Evolutionary conservation across 495 filamentous ascomycete genomes (phyloP).

Genomic region (Penicillium verhagenii): DNA sequence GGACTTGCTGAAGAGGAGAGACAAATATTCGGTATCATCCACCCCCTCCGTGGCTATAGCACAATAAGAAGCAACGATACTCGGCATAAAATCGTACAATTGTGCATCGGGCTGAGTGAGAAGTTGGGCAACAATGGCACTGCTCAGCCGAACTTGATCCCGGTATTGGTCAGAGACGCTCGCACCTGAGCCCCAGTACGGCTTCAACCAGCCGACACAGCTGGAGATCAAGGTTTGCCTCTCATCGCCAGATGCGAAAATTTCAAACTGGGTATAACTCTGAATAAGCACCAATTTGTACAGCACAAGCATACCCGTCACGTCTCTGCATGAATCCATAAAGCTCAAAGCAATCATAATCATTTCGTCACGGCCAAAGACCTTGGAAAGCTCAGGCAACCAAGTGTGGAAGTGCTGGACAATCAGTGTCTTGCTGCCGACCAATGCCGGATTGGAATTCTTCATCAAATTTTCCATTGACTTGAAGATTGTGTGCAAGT

Average conservation of each 20-base stretch:
- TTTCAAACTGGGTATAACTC: constrained; percentile 74
- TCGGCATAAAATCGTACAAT: constrained; percentile 83
- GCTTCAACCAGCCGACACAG: constrained; percentile 86
- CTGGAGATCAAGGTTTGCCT: constrained; percentile 71
- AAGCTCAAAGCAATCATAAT: constrained; percentile 89
- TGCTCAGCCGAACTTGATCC: constrained; percentile 89
- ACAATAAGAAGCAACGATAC: constrained; percentile 86
- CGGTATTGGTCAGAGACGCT: constrained; percentile 81
- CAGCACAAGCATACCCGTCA: constrained; percentile 90
- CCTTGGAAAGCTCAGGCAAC: constrained; percentile 80
- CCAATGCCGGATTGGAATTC: constrained; percentile 75
- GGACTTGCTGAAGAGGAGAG: constrained; percentile 81
- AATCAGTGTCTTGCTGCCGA: constrained; percentile 91
- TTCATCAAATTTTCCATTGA: constrained; percentile 85
- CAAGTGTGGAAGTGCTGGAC: constrained; percentile 97
- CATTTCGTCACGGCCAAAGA: constrained; percentile 80
- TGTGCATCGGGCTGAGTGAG: constrained; percentile 74
- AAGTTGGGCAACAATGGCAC: constrained; percentile 84
- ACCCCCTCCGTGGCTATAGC: constrained; percentile 64
- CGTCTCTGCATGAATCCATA: constrained; percentile 82
- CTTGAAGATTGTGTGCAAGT: constrained; percentile 85
- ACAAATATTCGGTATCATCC: constrained; percentile 67
- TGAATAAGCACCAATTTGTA: constrained; percentile 93
- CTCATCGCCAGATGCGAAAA: constrained; percentile 77
- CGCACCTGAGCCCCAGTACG: constrained; percentile 82